These are phyloP conservation scores for Alternaria gaisen DNA, from an alignment of 2,329 filamentous ascomycete species.

Conservation along the genomic window DNA sequence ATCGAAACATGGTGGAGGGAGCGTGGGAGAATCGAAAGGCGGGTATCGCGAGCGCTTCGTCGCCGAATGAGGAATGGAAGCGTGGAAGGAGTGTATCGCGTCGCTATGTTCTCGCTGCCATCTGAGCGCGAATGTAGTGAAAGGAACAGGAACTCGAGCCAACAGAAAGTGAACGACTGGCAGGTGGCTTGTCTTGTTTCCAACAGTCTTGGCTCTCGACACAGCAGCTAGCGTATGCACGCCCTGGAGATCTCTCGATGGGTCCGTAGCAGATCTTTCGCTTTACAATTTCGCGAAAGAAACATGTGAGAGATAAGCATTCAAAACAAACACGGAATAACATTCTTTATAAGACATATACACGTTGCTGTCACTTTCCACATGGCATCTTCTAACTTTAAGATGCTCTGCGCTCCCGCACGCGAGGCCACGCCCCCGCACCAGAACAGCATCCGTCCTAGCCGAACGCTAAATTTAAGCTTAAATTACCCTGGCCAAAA, in stretches of 20 bases:
- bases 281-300: neutral
- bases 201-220: conserved; percentile 35
- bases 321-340: neutral
- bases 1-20: conserved; percentile 61
- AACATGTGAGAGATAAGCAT: neutral
- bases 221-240: conserved; percentile 24
- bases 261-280: conserved; percentile 9
- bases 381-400: conserved; percentile 2
- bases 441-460: conserved; percentile 16
- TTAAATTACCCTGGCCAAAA: conserved; percentile 23
- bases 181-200: conserved; percentile 17
- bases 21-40: conserved; percentile 9
- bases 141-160: conserved; percentile 9
- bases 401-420: conserved; percentile 1
- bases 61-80: conserved; percentile 10
- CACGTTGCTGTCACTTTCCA: conserved; percentile 7
- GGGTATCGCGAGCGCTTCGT: conserved; percentile 20
- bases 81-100: conserved; percentile 7
- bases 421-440: conserved; percentile 20
- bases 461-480: conserved; percentile 28
- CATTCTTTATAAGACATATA: neutral
- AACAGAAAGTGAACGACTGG: neutral
- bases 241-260: conserved; percentile 20
- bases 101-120: conserved; percentile 31
- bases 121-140: conserved; percentile 17